A percentile compares a stretch with the other conserved stretches of the same genome.
Conservation (phyloP, 176 grass and related monocot genomes). For the Canna indica region DNA sequence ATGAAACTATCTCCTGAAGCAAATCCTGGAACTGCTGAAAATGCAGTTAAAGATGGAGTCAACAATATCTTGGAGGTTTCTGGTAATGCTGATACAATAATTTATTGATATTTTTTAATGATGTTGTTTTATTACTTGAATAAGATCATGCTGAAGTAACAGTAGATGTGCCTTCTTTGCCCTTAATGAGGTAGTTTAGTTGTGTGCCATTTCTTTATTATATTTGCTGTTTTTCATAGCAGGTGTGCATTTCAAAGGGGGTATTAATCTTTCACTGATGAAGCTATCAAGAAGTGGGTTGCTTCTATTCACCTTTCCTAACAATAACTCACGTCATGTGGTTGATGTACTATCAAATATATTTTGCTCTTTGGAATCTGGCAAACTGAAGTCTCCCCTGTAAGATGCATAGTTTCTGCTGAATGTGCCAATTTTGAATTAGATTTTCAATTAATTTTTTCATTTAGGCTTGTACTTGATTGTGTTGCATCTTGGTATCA, state of each 20-base stretch:
- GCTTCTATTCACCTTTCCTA: slow-evolving; percentile 67
- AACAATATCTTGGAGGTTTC: slow-evolving; percentile 23
- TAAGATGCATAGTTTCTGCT: slow-evolving; percentile 30
- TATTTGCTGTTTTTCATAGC: slow-evolving; percentile 25
- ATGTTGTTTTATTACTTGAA: slow-evolving; percentile 22
- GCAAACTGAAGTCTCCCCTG: slow-evolving; percentile 64
- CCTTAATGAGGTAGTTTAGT: not conserved
- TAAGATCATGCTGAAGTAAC: not conserved
- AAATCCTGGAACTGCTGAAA: slow-evolving; percentile 26
- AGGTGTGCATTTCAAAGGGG: slow-evolving; percentile 26
- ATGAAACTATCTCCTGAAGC: slow-evolving; percentile 51
- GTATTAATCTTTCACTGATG: slow-evolving; percentile 60
- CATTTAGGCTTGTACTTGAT: not conserved
- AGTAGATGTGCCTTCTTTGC: not conserved
- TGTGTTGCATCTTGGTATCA: too few relatives aligned
- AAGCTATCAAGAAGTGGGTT: slow-evolving; percentile 84
- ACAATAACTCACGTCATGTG: slow-evolving; percentile 37
- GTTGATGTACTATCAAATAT: slow-evolving; percentile 59
- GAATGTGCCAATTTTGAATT: not conserved
- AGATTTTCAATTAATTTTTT: not conserved
- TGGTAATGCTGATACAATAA: slow-evolving; percentile 31
- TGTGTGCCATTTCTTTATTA: not conserved
- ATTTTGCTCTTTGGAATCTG: slow-evolving; percentile 43
- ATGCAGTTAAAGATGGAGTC: slow-evolving; percentile 20
- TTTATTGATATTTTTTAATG: slow-evolving; percentile 15